phyloP scores from a whole-genome alignment of 345 rosid genomes.

The Populus simonii region DNA sequence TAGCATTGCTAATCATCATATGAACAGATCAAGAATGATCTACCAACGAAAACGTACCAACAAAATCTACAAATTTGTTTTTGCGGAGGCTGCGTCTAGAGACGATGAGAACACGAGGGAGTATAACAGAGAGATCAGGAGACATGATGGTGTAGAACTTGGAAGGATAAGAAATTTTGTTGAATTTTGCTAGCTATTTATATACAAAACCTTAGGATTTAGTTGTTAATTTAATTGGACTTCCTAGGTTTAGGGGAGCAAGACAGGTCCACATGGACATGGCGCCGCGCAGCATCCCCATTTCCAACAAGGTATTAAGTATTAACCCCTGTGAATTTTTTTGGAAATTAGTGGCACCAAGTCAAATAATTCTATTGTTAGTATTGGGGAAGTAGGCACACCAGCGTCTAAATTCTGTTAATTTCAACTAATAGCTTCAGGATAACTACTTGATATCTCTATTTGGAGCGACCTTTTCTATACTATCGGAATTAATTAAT shows the following conservation, averaged over 20 bases:
- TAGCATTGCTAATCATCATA: background rate
- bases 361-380: too few relatives aligned
- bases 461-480: too few relatives aligned
- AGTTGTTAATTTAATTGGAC: too few relatives aligned
- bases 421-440: too few relatives aligned
- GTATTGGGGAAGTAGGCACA: too few relatives aligned
- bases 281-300: too few relatives aligned
- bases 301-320: background rate
- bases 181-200: slow-evolving; percentile 9
- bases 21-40: background rate
- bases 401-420: too few relatives aligned
- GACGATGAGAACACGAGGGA: slow-evolving; percentile 30
- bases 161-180: background rate
- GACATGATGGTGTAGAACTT: background rate
- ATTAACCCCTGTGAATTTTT: background rate
- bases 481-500: too few relatives aligned
- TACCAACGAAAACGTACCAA: slow-evolving; percentile 3
- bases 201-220: background rate
- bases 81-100: slow-evolving; percentile 28
- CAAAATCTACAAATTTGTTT: slow-evolving; percentile 31
- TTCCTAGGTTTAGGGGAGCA: too few relatives aligned
- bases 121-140: slow-evolving; percentile 17
- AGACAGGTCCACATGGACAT: too few relatives aligned
- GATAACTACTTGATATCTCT: too few relatives aligned
- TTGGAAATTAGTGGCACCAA: too few relatives aligned